Percentiles rank a stretch among this genome's conserved stretches.
phyloP scores from a whole-genome alignment of 331 rosid species.

The Acacia concinna region DNA sequence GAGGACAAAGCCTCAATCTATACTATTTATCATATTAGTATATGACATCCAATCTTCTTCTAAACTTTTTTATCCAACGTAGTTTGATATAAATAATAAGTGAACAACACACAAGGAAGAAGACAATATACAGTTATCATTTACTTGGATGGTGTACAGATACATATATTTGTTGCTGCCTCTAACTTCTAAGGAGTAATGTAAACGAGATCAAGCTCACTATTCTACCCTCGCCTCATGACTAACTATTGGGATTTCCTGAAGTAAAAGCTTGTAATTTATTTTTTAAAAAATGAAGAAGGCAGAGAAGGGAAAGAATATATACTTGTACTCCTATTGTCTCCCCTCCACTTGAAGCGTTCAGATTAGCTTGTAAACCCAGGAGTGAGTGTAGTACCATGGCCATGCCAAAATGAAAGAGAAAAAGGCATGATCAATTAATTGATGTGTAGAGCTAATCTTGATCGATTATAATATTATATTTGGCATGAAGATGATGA shows the following conservation, averaged over 20 bases:
- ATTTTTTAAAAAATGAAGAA: background rate
- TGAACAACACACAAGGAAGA: background rate
- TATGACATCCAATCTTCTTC: too few relatives aligned
- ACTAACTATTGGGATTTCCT: background rate
- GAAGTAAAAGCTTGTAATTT: background rate
- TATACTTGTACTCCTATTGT: background rate
- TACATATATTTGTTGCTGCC: slow-evolving; percentile 1
- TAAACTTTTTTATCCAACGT: too few relatives aligned
- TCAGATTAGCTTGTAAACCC: background rate
- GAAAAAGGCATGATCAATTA: slow-evolving; percentile 24
- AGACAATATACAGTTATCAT: slow-evolving; percentile 5
- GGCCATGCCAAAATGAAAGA: slow-evolving; percentile 25
- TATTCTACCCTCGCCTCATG: background rate
- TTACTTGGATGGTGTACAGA: background rate
- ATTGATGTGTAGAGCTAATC: slow-evolving; percentile 26
- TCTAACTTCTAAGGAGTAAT: background rate
- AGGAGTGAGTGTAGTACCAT: background rate
- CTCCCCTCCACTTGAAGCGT: background rate
- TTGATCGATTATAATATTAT: background rate
- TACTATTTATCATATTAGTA: too few relatives aligned
- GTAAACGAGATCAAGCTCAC: slow-evolving; percentile 3
- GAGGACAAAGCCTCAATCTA: too few relatives aligned
- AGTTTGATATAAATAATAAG: background rate
- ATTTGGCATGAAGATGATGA: slow-evolving; percentile 28
- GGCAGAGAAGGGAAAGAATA: background rate